phyloP scores from a whole-genome alignment of 306 rosid genomes.

The Prunus mume region DNA sequence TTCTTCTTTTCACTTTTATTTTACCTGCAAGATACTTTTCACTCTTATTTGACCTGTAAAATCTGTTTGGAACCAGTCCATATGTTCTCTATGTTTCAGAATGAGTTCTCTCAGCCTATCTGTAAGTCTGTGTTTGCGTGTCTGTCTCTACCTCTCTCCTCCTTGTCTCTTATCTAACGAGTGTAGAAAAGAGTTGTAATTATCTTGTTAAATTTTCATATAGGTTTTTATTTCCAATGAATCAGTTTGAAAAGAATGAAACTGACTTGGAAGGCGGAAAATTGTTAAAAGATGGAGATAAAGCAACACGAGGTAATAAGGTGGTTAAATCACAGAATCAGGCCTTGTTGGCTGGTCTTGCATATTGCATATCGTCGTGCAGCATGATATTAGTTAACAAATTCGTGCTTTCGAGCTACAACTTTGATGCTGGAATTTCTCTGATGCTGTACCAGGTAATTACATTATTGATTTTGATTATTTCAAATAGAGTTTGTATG shows the following conservation, averaged over 20 bases:
- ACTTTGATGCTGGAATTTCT: constrained; percentile 86
- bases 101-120: neutral
- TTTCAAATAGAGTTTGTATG: neutral
- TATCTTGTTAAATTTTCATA: neutral
- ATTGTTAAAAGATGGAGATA: constrained; percentile 56
- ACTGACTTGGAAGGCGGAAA: constrained; percentile 68
- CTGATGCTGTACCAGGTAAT: constrained; percentile 94
- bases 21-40: too few species aligned
- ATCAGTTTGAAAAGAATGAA: constrained; percentile 46
- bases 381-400: constrained; percentile 92
- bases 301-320: constrained; percentile 36
- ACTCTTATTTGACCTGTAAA: neutral
- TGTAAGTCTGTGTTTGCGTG: neutral
- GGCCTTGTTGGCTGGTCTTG: constrained; percentile 86
- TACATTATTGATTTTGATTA: neutral
- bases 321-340: constrained; percentile 56
- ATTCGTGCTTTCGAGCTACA: constrained; percentile 86
- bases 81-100: neutral
- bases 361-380: constrained; percentile 88
- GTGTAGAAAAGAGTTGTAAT: neutral
- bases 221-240: constrained; percentile 53
- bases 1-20: neutral
- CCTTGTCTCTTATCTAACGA: neutral
- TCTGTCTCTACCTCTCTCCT: constrained; percentile 2
- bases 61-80: neutral